Base-by-base conservation (phyloP, 805 yeast species). In the Komagataella mondaviorum region DNA sequence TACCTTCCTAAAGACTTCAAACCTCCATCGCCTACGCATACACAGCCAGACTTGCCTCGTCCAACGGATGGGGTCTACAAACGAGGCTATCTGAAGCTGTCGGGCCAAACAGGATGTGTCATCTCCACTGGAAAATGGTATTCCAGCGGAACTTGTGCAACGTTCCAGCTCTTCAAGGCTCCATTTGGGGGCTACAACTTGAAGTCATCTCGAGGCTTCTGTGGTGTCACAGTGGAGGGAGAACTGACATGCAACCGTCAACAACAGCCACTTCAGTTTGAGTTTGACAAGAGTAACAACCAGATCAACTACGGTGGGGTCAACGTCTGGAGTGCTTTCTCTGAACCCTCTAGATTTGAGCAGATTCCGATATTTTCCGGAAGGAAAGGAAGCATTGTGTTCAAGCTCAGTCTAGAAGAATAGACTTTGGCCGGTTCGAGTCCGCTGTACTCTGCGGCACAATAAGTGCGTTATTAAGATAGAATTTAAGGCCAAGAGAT, bases 121-220 rank as follows among this genome's bases (percentile, higher is more conserved):
- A 91, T 90, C 60, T 78, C 85, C 54, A 85, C 79, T 60, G 99
- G 99, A 3, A 76, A 80, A 56, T 90, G 95, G 93, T 87, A 83
- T 67, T 62, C 75, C 4, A 71, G 74, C 16, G 96, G 96, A 1
- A 79, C 93, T 0, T 91, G 97, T 65, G 98, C 96, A 4, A 80
- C 84, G 4, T 90, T 73, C 67, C 72, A 72, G 23, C 58, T 85
- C 23, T 60, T 65, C 36, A 73, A 80, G 51, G 78, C 84, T 36
- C 75, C 76, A 39, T 80, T 79, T 64, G 93, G 93, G 3, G 93
- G 93, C n/a, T 76, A 78, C 59, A 76, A 80, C 52, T 60, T 90
- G 47, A 73, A 73, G 54, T 76, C 93, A 1, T 78, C 87, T 45
- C 80, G 76, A 58, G 97, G 97, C 0, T 76, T 71, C 54, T 90